Evolutionary conservation across 1,139 yeast species (phyloP), one percentile per base, ranked within the genome.

Genomic region (Debaryomyces singareniensis): DNA sequence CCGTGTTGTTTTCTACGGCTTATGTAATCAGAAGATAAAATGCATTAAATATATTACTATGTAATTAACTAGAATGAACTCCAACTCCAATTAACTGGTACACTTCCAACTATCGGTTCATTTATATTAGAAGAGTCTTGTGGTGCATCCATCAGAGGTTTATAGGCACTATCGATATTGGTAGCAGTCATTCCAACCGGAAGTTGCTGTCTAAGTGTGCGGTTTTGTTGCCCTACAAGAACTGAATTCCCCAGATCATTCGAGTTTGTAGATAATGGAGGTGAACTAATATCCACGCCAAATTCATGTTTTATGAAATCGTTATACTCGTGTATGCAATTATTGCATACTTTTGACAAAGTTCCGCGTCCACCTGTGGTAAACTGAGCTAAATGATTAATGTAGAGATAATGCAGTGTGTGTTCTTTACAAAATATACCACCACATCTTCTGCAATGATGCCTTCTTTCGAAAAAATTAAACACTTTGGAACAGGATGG

Each of bases 391-490:
- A 74, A 58, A 30, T 68, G 67, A 47, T 86, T 89, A 37, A 89
- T 68, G 45, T 73, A 73, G 22, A 73, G 52, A 39, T 52, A 71
- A 45, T 74, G 78, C 18, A 66, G 60, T 5, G 78, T 62, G 40
- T 76, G 78, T 35, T 77, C 81, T 30, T 79, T 78, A 56, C 97
- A 89, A 49, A 81, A 89, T 10, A 89, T 73, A 18, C 86, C 94
- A 13, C 97, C 97, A 60, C 97, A 89, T 48, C 84, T 80, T 30
- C 97, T 72, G 51, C 97, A 89, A 57, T 89, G 97, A 51, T 89
- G 97, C 35, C 93, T 75, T 39, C 97, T 71, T 44, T 87, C 95
- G 53, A 85, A 74, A 47, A 82, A 77, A 29, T 83, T 75, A 53
- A 83, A 74, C 34, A 70, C 51, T 53, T 71, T 71, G 35, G 67